These are phyloP conservation scores for Suhomyces wounanorum DNA, from an alignment of 1,139 yeast species.

Conservation along the genomic window DNA sequence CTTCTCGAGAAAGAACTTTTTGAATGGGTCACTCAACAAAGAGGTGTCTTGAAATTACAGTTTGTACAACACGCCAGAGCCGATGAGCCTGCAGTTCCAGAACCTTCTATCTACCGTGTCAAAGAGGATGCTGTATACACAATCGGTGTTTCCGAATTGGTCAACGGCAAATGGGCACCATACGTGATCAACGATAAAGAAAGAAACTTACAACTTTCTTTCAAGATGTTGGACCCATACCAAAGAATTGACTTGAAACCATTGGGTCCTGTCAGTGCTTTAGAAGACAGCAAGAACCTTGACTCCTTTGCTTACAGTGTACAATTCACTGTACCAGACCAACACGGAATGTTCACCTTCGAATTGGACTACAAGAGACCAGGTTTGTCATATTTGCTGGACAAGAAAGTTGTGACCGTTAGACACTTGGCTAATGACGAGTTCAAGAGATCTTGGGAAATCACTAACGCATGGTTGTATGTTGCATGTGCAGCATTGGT, in stretches of 20 bases:
- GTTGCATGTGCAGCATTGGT: constrained; percentile 71
- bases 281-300: constrained; percentile 49
- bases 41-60: constrained; percentile 60
- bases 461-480: constrained; percentile 92
- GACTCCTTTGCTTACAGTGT: constrained; percentile 40
- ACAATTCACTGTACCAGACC: constrained; percentile 81
- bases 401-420: constrained; percentile 73
- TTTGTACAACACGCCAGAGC: constrained; percentile 54
- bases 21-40: constrained; percentile 77
- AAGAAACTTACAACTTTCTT: constrained; percentile 74
- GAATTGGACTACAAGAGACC: constrained; percentile 74
- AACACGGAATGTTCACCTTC: constrained; percentile 95
- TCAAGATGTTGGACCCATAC: constrained; percentile 93
- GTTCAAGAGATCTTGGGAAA: constrained; percentile 90
- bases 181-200: constrained; percentile 46
- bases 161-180: constrained; percentile 68
- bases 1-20: constrained; percentile 56
- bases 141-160: constrained; percentile 68
- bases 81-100: constrained; percentile 41
- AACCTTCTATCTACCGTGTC: constrained; percentile 63
- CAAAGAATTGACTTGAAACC: constrained; percentile 67
- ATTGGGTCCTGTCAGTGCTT: constrained; percentile 41
- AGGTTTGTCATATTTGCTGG: constrained; percentile 72
- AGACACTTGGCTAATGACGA: constrained; percentile 97
- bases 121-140: constrained; percentile 68